phyloP scores from a whole-genome alignment of 2,329 filamentous ascomycete species.

The Nemania diffusa region DNA sequence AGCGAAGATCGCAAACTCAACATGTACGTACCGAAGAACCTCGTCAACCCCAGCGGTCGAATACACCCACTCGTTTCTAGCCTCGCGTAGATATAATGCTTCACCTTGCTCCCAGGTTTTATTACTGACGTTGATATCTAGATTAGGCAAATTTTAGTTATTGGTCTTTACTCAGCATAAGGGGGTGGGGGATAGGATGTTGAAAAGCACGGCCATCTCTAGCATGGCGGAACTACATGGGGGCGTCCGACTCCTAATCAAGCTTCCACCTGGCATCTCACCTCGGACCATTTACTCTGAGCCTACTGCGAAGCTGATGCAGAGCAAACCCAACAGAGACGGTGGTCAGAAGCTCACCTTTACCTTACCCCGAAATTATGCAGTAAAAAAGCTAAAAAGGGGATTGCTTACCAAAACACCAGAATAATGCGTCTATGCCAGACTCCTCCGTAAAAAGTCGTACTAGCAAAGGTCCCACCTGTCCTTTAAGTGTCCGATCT shows the following conservation, averaged over 20 bases:
- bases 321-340: too few species aligned
- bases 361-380: not conserved
- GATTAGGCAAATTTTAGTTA: constrained; percentile 9
- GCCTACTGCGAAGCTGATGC: not conserved
- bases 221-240: not conserved
- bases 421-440: constrained; percentile 48
- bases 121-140: constrained; percentile 40
- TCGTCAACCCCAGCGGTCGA: constrained; percentile 42
- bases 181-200: too few species aligned
- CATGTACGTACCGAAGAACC: constrained; percentile 37
- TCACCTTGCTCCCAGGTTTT: constrained; percentile 46
- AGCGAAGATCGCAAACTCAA: not conserved
- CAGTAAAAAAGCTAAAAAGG: not conserved
- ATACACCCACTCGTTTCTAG: constrained; percentile 47
- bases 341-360: not conserved
- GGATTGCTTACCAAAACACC: constrained; percentile 38
- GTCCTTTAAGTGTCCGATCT: constrained; percentile 45
- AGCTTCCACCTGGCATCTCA: not conserved
- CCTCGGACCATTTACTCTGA: not conserved
- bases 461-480: constrained; percentile 45
- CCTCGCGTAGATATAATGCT: constrained; percentile 36
- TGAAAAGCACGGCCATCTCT: not conserved
- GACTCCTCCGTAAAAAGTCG: constrained; percentile 45
- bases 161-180: not conserved
- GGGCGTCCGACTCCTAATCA: not conserved